Percentiles rank a stretch among this genome's conserved stretches.
Conservation (phyloP, 495 filamentous ascomycete genomes). For the Achaetomiella virescens region DNA sequence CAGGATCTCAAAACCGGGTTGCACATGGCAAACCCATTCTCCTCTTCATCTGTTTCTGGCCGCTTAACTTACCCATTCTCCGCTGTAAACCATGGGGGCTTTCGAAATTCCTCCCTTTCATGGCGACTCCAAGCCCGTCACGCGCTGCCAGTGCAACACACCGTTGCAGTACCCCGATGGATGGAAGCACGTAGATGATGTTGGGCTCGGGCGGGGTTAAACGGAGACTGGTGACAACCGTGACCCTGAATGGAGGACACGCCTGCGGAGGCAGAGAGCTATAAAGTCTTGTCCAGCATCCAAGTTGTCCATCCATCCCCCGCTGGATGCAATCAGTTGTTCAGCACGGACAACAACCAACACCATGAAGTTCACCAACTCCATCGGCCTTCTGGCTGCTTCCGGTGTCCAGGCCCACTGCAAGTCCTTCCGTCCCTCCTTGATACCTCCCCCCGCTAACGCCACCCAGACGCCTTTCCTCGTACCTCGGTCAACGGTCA, state of each 20-base stretch:
- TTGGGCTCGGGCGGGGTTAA: background rate
- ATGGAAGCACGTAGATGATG: background rate
- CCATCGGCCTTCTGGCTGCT: constrained; percentile 29
- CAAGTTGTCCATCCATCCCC: background rate
- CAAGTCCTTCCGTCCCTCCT: constrained; percentile 15
- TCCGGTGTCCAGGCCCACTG: constrained; percentile 36
- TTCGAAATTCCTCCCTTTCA: background rate
- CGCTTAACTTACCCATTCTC: constrained; percentile 1
- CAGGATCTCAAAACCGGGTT: constrained; percentile 10
- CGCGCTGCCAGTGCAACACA: background rate
- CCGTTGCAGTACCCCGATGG: constrained; percentile 1
- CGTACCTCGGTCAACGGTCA: constrained; percentile 24
- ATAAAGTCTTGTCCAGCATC: background rate
- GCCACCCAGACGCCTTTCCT: constrained; percentile 21
- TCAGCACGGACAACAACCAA: background rate
- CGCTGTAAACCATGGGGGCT: background rate
- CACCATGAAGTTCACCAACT: constrained; percentile 32
- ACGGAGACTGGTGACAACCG: too few species aligned
- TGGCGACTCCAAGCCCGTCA: background rate
- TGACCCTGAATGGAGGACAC: too few species aligned
- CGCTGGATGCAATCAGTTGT: background rate
- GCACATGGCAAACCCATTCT: background rate
- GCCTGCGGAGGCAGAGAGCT: too few species aligned
- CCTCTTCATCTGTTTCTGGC: constrained; percentile 7
- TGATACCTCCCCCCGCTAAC: background rate